These are phyloP conservation scores for Carex parvula DNA, from an alignment of 176 grass and related monocot genomes.

Conservation along the genomic window DNA sequence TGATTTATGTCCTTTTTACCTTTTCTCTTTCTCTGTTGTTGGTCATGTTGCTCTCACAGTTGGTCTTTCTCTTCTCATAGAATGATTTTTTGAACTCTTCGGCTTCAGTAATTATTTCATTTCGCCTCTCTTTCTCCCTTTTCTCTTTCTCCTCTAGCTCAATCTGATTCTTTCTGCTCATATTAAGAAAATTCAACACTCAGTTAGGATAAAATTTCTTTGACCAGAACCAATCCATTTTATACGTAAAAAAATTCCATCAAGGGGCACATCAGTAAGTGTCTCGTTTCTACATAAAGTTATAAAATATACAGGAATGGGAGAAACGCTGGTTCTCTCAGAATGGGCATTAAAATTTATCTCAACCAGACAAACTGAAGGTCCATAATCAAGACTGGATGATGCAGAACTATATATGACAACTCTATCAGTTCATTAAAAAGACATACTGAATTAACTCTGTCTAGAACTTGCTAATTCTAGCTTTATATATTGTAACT, in stretches of 20 bases:
- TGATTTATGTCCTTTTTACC: conserved; percentile 30
- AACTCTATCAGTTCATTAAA: background rate
- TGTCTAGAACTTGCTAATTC: background rate
- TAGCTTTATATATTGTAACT: background rate
- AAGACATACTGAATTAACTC: no score
- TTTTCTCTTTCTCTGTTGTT: conserved; percentile 69
- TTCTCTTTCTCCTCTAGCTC: conserved; percentile 58
- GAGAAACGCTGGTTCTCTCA: background rate
- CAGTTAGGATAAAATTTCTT: background rate
- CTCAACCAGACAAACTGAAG: background rate
- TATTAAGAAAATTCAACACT: background rate
- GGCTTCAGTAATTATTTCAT: conserved; percentile 52
- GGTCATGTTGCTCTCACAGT: conserved; percentile 36
- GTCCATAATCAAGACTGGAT: background rate
- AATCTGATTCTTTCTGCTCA: conserved; percentile 47
- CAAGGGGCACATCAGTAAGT: background rate
- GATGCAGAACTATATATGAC: background rate
- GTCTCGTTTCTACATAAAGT: background rate
- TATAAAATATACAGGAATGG: background rate
- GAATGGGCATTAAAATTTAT: background rate
- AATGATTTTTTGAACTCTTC: conserved; percentile 65
- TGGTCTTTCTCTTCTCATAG: conserved; percentile 48
- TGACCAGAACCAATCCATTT: background rate
- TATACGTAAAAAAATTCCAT: background rate
- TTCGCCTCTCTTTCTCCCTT: conserved; percentile 59